Base-by-base conservation (phyloP, 768 basidiomycete genomes). In the Kondoa malvinella region DNA sequence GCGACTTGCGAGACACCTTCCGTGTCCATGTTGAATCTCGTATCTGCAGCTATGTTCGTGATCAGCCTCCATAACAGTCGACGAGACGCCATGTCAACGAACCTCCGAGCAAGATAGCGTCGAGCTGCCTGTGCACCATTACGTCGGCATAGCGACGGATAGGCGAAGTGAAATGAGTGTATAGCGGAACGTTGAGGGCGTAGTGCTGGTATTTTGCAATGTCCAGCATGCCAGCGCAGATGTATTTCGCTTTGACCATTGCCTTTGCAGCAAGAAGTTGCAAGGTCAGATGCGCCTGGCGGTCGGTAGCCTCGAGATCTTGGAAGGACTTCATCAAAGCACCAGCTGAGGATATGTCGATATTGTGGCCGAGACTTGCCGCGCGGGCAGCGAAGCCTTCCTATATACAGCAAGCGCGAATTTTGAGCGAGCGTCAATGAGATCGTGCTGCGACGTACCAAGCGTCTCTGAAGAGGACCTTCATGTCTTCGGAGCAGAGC, bases 221-320 rank as follows among this genome's bases (percentile, higher is more conserved):
- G 77, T 99, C 95, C 73, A 99, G 81, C 94, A 96, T 96, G 71
- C 95, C 95, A 29, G 92, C 84, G 76, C 95, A 99, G 85, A 97
- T 97, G 78, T 99, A 99, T 77, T 92, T 92, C 72, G 95, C 90
- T 64, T 86, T 83, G 69, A 90, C 87, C 69, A 92, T 96, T n/a
- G 91, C 87, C 78, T 95, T 95, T 76, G 83, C 85, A 17, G 86
- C 85, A 56, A 96, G 80, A 34, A 95, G 76, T 77, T 92, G 86
- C 12, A 99, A 80, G n/a, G 92, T 81, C 63, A 83, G 79, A 67
- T 85, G 86, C 67, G 86, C 86, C 29, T 66, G 61, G 34, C 66
- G 68, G 65, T 85, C 84, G 4, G 85, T 83, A 70, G 92, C 84
- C 56, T 81, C 75, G 69, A 97, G 81, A 4, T 80, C 78, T n/a